A percentile compares a stretch with the other conserved stretches of the same genome.
Conservation (phyloP, 495 filamentous ascomycete genomes). For the Trichoderma reesei region DNA sequence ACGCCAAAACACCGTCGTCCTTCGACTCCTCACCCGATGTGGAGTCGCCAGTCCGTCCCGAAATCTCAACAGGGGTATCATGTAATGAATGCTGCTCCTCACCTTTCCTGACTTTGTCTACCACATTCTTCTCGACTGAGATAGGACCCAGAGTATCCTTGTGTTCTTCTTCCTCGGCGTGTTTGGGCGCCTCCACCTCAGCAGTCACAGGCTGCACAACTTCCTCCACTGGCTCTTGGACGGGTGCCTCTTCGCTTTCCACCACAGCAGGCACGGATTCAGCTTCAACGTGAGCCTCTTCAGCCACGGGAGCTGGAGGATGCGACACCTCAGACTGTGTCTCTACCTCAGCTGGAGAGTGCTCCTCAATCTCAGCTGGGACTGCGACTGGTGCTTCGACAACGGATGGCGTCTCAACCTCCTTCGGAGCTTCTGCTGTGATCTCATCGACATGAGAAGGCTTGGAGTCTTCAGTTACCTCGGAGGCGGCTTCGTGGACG, state of each 20-base stretch:
- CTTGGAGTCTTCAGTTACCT: slow-evolving; percentile 2
- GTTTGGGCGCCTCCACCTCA: slow-evolving; percentile 7
- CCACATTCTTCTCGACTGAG: slow-evolving; percentile 16
- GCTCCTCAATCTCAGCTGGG: neutral
- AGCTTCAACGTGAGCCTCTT: neutral
- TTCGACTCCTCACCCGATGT: slow-evolving; percentile 8
- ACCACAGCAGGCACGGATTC: neutral
- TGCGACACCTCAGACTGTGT: neutral
- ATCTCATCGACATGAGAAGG: neutral
- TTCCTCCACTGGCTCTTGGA: slow-evolving; percentile 4
- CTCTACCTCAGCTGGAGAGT: neutral
- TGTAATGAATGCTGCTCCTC: slow-evolving; percentile 19
- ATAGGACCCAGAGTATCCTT: slow-evolving; percentile 19
- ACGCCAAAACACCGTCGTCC: slow-evolving; percentile 6
- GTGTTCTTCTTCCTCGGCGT: slow-evolving; percentile 12
- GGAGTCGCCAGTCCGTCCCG: slow-evolving; percentile 13
- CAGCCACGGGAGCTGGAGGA: neutral
- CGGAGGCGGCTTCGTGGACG: neutral
- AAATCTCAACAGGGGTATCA: slow-evolving; percentile 17
- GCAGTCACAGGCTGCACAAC: neutral
- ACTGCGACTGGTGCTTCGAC: neutral
- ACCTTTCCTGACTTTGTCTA: slow-evolving; percentile 20
- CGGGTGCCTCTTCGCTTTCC: neutral
- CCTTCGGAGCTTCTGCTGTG: neutral
- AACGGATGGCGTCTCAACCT: neutral